These are phyloP conservation scores for Paraphoma sp. DNA, from an alignment of 2,329 filamentous ascomycete species.

Conservation along the genomic window DNA sequence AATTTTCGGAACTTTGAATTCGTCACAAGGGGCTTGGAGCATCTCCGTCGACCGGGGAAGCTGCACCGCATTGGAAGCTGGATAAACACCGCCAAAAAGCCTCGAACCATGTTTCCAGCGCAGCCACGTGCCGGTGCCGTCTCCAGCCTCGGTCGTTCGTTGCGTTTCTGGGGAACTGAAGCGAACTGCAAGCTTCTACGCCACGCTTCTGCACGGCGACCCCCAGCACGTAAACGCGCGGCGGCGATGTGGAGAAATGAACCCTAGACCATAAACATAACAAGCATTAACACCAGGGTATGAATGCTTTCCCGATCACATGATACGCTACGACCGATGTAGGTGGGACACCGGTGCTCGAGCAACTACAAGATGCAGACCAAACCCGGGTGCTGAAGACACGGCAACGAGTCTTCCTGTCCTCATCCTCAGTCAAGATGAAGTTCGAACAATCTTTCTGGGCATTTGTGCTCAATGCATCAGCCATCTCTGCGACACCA, in stretches of 20 bases:
- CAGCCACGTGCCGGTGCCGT: neutral
- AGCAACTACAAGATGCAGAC: neutral
- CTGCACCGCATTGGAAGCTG: neutral
- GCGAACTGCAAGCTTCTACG: neutral
- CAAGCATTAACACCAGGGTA: neutral
- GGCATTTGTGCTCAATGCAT: conserved; percentile 16
- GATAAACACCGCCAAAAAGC: neutral
- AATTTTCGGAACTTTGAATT: neutral
- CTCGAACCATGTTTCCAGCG: neutral
- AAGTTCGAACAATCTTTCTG: conserved; percentile 20
- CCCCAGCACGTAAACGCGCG: neutral
- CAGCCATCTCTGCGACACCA: conserved; percentile 11
- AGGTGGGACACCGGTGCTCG: neutral
- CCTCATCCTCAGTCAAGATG: conserved; percentile 15
- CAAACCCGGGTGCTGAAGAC: neutral
- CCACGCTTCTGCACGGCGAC: neutral
- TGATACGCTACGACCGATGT: neutral
- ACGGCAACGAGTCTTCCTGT: too few relatives aligned
- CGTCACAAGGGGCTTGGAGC: neutral
- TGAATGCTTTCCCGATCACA: neutral
- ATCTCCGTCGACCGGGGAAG: neutral
- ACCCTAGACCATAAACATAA: neutral
- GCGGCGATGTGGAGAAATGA: too few relatives aligned
- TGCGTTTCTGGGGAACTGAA: neutral
- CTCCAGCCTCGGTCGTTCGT: neutral